Evolutionary conservation across 164 flowering plant species (phyloP).

Genomic region (Vitis vinifera): ASM3070453v1 NC_081811.1:27942501-27943000

Average conservation of each 20-base stretch:
- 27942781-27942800: no score
- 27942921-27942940: background rate
- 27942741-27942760: background rate
- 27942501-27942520: background rate
- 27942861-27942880: no score
- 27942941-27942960: background rate
- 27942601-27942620: constrained; percentile 16
- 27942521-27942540: background rate
- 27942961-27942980: background rate
- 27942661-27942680: constrained; percentile 55
- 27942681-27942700: constrained; percentile 26
- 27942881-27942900: no score
- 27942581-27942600: constrained; percentile 15
- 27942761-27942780: background rate
- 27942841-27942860: no score
- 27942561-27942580: constrained; percentile 46
- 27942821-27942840: no score
- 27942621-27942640: constrained; percentile 25
- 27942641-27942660: constrained; percentile 49
- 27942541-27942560: background rate
- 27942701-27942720: constrained; percentile 42
- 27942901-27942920: no score
- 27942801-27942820: no score
- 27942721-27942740: constrained; percentile 12
- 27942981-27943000: background rate